phyloP scores from a whole-genome alignment of 2,329 filamentous ascomycete species.

The Fusarium sp. region DNA sequence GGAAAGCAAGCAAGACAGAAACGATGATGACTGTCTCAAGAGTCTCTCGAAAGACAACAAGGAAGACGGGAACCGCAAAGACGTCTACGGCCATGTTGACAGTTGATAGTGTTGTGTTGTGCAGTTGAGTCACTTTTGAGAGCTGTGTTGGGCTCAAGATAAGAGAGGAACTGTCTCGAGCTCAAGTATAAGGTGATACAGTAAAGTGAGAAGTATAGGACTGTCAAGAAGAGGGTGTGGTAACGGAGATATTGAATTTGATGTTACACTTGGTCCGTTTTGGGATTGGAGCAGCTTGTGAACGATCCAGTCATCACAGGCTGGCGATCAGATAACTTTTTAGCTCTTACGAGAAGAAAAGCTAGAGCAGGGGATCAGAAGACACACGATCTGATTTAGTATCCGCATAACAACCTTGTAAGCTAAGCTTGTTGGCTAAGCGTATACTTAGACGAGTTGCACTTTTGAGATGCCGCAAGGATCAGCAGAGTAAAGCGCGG shows the following conservation, averaged over 20 bases:
- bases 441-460: slow-evolving; percentile 12
- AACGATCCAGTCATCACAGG: background rate
- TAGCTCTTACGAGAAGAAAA: background rate
- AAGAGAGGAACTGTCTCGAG: background rate
- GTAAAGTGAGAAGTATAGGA: background rate
- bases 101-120: background rate
- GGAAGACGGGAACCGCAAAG: slow-evolving; percentile 84
- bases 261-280: slow-evolving; percentile 18
- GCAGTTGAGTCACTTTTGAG: background rate
- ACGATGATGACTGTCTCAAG: slow-evolving; percentile 87
- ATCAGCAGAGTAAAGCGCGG: background rate
- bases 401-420: slow-evolving; percentile 17
- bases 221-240: background rate
- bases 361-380: background rate
- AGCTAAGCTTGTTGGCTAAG: background rate
- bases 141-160: background rate
- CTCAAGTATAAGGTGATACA: background rate
- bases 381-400: slow-evolving; percentile 11
- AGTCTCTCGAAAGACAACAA: slow-evolving; percentile 88
- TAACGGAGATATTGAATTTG: slow-evolving; percentile 1
- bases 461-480: slow-evolving; percentile 16
- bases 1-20: slow-evolving; percentile 84
- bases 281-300: slow-evolving; percentile 8
- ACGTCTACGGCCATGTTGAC: slow-evolving; percentile 70
- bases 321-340: slow-evolving; percentile 27